A percentile compares a stretch with the other conserved stretches of the same genome.
These are phyloP conservation scores for Salvia miltiorrhiza DNA, from an alignment of 257 asterid genomes.

Conservation along the genomic window DNA sequence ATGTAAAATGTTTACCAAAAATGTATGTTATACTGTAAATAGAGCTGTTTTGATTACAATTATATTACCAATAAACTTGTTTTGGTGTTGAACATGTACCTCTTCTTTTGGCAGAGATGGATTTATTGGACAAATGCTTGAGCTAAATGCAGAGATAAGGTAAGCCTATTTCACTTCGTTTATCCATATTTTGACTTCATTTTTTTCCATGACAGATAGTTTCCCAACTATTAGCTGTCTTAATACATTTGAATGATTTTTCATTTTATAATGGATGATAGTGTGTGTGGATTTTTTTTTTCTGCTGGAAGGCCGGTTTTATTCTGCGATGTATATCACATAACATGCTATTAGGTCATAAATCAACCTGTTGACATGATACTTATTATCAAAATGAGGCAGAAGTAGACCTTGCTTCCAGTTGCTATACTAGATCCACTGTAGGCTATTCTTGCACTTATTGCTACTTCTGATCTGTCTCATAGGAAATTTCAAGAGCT, in stretches of 20 bases:
- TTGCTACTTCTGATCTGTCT: slow-evolving; percentile 7
- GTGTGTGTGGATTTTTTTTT: neutral
- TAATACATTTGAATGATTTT: neutral
- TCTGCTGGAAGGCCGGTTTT: neutral
- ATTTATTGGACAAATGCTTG: slow-evolving; percentile 62
- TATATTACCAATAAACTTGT: neutral
- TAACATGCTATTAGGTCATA: neutral
- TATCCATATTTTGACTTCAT: neutral
- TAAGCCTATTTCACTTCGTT: slow-evolving; percentile 22
- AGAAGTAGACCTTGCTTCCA: slow-evolving; percentile 2
- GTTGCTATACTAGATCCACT: neutral
- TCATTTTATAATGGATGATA: neutral
- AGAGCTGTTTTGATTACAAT: neutral
- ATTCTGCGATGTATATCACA: neutral
- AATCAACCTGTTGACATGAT: slow-evolving; percentile 12
- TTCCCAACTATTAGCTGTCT: neutral
- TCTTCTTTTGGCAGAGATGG: slow-evolving; percentile 55
- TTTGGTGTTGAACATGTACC: neutral
- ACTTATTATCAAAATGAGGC: neutral
- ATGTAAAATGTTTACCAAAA: neutral
- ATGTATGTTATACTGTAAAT: no score
- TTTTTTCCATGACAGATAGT: neutral
- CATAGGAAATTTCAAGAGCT: slow-evolving; percentile 64
- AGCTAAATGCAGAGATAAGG: slow-evolving; percentile 69
- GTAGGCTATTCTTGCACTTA: neutral